Evolutionary conservation across 129 eudicot species (phyloP).

Genomic region (Lonicera japonica): DNA sequence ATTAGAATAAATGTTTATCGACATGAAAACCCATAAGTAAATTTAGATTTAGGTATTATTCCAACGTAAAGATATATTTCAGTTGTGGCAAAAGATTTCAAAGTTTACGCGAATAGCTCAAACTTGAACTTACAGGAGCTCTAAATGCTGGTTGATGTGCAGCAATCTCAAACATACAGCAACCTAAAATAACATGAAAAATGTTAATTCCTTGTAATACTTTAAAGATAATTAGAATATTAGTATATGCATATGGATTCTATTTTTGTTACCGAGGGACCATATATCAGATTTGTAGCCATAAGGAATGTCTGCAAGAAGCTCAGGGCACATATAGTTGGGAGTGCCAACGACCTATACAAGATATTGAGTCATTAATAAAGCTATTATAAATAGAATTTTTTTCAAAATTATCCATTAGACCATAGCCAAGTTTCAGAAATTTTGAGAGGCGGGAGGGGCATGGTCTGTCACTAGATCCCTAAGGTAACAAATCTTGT

Average conservation of each 20-base stretch:
- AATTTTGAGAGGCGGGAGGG: too few species aligned
- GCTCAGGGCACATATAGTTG: conserved; percentile 97
- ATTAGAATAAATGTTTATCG: not conserved
- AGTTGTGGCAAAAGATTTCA: not conserved
- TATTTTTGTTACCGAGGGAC: conserved; percentile 70
- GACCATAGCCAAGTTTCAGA: too few species aligned
- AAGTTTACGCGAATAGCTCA: conserved; percentile 3
- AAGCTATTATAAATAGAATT: too few species aligned
- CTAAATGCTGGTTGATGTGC: conserved; percentile 95
- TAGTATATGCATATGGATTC: not conserved
- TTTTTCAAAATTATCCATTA: too few species aligned
- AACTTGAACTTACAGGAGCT: conserved; percentile 67
- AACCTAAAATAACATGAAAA: conserved; percentile 39
- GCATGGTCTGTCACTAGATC: too few species aligned
- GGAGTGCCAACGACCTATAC: conserved; percentile 92
- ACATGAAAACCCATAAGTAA: not conserved
- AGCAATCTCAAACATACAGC: conserved; percentile 97
- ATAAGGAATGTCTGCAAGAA: conserved; percentile 90
- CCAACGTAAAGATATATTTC: not conserved
- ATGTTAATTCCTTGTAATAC: not conserved
- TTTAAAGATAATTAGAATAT: not conserved
- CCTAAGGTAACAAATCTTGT: too few species aligned
- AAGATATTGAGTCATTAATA: not conserved
- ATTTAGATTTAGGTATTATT: not conserved
- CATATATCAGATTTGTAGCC: conserved; percentile 98